Evolutionary conservation across 305 asterid species (phyloP), one percentile per base, ranked within the genome.

Genomic region (Vinca major): DNA sequence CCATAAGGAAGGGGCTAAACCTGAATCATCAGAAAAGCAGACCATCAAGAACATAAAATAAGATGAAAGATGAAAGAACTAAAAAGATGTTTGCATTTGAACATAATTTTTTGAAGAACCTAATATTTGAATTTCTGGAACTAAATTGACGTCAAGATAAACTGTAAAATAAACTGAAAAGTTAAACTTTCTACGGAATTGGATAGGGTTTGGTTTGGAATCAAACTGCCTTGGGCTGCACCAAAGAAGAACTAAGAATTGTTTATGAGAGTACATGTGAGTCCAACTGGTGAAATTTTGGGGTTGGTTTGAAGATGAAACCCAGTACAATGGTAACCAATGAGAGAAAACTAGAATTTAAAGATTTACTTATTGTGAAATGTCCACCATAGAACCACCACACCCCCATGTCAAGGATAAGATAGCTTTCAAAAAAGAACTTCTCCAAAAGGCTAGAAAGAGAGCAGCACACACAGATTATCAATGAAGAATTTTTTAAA

Each of bases 1-100:
- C 95, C 98, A 89, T 81, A 45, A 88, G 92, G 83, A 91, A 85
- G 19, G 98, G 96, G 75, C 96, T 91, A 76, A 80, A 86, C 96
- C 96, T 89, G 82, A 70, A 83, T 74, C 49, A 66, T 47, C 68
- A 72, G 3, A 73, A 68, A 41, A 52, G 57, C 50, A n/a, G 54
- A 47, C 74, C 65, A 41, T 50, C 33, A 26, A 26, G 33, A 26
- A 26, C 33, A 0, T 0, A 26, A 26, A 26, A 26, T 0, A 26
- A 26, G 33, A 26, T 26, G 33, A 26, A 26, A 26, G 33, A 26
- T 26, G 33, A 26, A 26, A 26, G 33, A 26, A 26, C 3, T 63
- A 7, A 19, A 45, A 63, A 9, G 14, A 13, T 19, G 12, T 14
- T 14, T 36, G 7, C 5, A 58, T 17, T 14, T 36, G 37, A 57